Conservation (phyloP, 805 yeast genomes). For the Dipodascopsis uninucleata region DNA sequence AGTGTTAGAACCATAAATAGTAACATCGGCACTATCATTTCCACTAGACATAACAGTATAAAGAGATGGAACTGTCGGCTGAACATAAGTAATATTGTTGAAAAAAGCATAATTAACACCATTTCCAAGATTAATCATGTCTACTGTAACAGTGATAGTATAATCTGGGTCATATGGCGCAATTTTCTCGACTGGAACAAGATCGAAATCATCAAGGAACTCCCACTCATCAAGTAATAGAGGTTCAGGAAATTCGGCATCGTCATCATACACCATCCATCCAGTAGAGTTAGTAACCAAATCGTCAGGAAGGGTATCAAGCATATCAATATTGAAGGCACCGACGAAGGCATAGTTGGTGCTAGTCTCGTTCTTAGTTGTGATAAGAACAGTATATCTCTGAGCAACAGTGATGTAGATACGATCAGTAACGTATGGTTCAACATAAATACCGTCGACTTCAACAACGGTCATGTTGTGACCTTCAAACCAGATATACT, state of each 20-base stretch:
- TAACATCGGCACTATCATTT: slow-evolving; percentile 47
- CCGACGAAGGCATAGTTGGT: slow-evolving; percentile 80
- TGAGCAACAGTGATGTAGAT: slow-evolving; percentile 87
- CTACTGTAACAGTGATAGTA: slow-evolving; percentile 64
- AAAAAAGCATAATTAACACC: slow-evolving; percentile 97
- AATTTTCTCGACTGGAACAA: slow-evolving; percentile 59
- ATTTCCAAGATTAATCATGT: slow-evolving; percentile 77
- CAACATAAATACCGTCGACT: slow-evolving; percentile 85
- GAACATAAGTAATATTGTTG: slow-evolving; percentile 74
- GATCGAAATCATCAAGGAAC: slow-evolving; percentile 69
- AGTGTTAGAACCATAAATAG: slow-evolving; percentile 80
- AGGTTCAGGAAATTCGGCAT: slow-evolving; percentile 47
- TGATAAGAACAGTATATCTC: slow-evolving; percentile 76
- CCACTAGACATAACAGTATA: slow-evolving; percentile 62
- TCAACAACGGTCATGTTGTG: slow-evolving; percentile 84
- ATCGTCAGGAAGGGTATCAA: slow-evolving; percentile 67
- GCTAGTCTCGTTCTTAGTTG: slow-evolving; percentile 59
- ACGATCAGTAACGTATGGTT: slow-evolving; percentile 64
- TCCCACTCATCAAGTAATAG: slow-evolving; percentile 42
- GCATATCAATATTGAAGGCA: slow-evolving; percentile 74
- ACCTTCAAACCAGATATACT: slow-evolving; percentile 82
- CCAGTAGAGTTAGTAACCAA: slow-evolving; percentile 71
- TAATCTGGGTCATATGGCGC: slow-evolving; percentile 65
- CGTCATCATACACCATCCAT: slow-evolving; percentile 56
- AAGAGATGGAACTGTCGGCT: slow-evolving; percentile 83